Evolutionary conservation across 306 rosid species (phyloP).

Genomic region (Acacia melanoxylon): DNA sequence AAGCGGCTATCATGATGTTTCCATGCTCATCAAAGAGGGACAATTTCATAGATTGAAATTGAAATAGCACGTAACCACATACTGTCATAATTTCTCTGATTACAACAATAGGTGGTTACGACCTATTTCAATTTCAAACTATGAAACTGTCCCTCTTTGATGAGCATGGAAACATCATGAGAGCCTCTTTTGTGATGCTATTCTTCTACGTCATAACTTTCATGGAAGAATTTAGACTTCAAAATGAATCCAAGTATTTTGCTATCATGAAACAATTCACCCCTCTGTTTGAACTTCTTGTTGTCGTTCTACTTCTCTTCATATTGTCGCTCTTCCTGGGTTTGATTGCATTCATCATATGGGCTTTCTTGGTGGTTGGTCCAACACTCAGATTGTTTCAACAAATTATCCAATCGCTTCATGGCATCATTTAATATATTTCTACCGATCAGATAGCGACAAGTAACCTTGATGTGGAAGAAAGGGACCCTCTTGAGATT

Average conservation of each 20-base stretch:
- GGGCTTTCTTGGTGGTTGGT: neutral
- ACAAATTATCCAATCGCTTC: neutral
- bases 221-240: no score
- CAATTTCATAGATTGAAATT: no score
- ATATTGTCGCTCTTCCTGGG: neutral
- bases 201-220: no score
- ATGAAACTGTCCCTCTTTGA: no score
- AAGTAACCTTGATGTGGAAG: no score
- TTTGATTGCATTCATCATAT: neutral
- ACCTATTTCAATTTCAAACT: no score
- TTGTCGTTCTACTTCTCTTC: neutral
- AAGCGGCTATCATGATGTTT: no score
- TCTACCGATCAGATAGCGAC: neutral
- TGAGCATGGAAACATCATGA: no score
- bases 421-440: neutral
- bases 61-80: no score
- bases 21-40: no score
- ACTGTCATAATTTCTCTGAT: neutral
- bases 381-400: neutral
- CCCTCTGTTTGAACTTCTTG: neutral
- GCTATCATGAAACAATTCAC: neutral
- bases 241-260: neutral
- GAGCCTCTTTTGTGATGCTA: no score
- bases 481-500: neutral
- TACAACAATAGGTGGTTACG: no score